Percentiles rank a stretch among this genome's conserved stretches.
phyloP scores from a whole-genome alignment of 2,329 filamentous ascomycete species.

The Colletotrichum sp. region DNA sequence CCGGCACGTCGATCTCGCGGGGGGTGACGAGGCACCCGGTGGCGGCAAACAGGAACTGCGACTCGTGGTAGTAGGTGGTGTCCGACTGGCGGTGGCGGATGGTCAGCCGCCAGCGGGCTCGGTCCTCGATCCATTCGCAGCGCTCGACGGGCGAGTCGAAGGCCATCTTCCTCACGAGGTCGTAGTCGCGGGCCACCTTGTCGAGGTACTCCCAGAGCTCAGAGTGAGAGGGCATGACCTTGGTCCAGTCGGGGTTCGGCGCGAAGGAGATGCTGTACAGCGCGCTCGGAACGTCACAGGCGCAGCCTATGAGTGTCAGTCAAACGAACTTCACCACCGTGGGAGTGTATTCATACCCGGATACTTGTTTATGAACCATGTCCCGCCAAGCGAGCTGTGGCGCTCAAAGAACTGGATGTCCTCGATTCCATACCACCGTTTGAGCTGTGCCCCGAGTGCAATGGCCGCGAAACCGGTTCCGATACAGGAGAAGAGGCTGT shows the following conservation, averaged over 20 bases:
- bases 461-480: constrained; percentile 69
- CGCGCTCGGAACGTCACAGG: constrained; percentile 63
- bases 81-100: constrained; percentile 29
- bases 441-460: constrained; percentile 62
- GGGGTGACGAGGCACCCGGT: constrained; percentile 38
- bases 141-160: constrained; percentile 40
- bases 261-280: constrained; percentile 68
- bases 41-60: constrained; percentile 42
- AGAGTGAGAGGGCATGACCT: constrained; percentile 57
- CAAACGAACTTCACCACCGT: not conserved
- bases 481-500: constrained; percentile 49
- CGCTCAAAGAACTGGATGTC: constrained; percentile 68
- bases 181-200: constrained; percentile 51
- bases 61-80: constrained; percentile 36
- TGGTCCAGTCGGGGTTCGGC: constrained; percentile 66
- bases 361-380: constrained; percentile 65
- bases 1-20: constrained; percentile 47
- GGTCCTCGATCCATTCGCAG: constrained; percentile 43
- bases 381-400: constrained; percentile 62
- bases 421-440: constrained; percentile 60
- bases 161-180: constrained; percentile 40
- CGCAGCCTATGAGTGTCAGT: constrained; percentile 31
- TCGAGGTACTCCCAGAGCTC: constrained; percentile 66
- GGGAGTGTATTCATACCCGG: constrained; percentile 42
- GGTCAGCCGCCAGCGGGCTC: constrained; percentile 37